phyloP scores from a whole-genome alignment of 768 basidiomycete species.

The Sarcodon aspratus region DNA sequence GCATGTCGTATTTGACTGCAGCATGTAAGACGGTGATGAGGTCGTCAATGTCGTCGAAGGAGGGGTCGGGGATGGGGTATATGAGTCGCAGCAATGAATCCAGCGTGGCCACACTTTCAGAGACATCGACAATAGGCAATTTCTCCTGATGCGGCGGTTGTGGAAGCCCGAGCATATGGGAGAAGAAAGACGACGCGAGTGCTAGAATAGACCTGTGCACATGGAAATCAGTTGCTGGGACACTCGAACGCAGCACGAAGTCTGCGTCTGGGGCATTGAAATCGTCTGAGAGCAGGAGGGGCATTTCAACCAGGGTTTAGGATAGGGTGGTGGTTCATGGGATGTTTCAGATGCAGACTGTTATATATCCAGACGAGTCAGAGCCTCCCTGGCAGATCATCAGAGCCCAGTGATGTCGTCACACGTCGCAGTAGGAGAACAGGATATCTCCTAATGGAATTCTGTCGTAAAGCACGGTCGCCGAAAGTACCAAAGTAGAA shows the following conservation, averaged over 20 bases:
- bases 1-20: conserved; percentile 57
- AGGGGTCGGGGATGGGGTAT: conserved; percentile 50
- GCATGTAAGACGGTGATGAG: conserved; percentile 38
- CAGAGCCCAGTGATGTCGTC: no score
- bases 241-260: conserved; percentile 34
- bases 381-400: no score
- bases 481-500: no score
- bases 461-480: no score
- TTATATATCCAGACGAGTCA: no score
- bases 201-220: conserved; percentile 52
- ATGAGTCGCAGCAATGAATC: conserved; percentile 44
- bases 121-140: conserved; percentile 39
- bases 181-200: conserved; percentile 57
- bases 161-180: conserved; percentile 56
- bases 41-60: conserved; percentile 35
- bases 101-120: conserved; percentile 35
- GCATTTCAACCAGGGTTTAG: conserved; percentile 4
- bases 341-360: no score
- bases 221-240: conserved; percentile 32
- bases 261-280: conserved; percentile 42
- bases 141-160: conserved; percentile 24
- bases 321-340: neutral
- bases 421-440: no score
- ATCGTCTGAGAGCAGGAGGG: conserved; percentile 1
- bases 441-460: no score